phyloP scores from a whole-genome alignment of 192 early-diverging fungal species.

The Umbelopsis sp. region DNA sequence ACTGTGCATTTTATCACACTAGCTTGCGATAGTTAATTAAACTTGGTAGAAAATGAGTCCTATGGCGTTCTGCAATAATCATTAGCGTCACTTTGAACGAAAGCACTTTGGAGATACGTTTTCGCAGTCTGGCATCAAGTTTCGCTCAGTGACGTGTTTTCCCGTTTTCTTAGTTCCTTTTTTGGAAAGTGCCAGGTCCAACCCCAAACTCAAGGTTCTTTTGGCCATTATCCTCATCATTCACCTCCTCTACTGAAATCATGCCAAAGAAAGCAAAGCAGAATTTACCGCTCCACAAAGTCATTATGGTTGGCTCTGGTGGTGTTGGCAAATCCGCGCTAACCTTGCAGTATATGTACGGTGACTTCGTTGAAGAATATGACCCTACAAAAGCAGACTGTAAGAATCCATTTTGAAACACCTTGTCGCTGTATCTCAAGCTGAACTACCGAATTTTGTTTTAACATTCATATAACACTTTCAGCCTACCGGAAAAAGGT shows the following conservation, averaged over 20 bases:
- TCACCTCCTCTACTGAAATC: slow-evolving; percentile 14
- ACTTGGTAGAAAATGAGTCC: too few species aligned
- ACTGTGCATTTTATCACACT: too few species aligned
- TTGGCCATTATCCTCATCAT: background rate
- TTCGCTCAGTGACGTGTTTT: slow-evolving; percentile 13
- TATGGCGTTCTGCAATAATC: too few species aligned
- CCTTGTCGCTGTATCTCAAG: background rate
- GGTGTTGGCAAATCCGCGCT: slow-evolving; percentile 91
- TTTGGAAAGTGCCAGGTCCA: slow-evolving; percentile 11
- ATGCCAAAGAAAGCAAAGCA: slow-evolving; percentile 75
- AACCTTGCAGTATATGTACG: slow-evolving; percentile 90
- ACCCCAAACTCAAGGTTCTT: slow-evolving; percentile 11
- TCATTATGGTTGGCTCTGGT: slow-evolving; percentile 91
- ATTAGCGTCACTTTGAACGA: too few species aligned
- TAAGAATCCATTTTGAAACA: slow-evolving; percentile 9
- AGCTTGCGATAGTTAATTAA: too few species aligned
- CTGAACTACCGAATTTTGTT: too few species aligned
- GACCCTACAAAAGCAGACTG: slow-evolving; percentile 92
- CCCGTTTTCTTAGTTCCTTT: slow-evolving; percentile 3
- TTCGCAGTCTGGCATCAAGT: background rate
- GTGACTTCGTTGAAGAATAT: slow-evolving; percentile 94
- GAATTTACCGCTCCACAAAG: slow-evolving; percentile 82
- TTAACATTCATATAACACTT: background rate
- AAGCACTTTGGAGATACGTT: too few species aligned
- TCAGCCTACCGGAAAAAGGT: slow-evolving; percentile 82